phyloP scores from a whole-genome alignment of 139 green algal species.

The Chlamydomonas incerta region DNA sequence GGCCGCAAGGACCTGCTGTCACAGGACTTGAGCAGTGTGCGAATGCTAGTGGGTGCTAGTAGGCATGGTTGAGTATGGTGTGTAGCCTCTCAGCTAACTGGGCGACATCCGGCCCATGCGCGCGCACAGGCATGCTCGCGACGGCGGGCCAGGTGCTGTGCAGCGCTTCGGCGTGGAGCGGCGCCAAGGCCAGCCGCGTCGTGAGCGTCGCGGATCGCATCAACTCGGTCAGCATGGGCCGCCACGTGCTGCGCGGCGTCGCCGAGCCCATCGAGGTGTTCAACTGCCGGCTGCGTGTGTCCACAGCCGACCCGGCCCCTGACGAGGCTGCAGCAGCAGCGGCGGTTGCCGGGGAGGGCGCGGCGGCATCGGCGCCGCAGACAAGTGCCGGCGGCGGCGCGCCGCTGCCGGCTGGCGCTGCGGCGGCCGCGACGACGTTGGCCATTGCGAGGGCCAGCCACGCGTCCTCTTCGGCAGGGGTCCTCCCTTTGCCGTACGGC shows the following conservation, averaged over 20 bases:
- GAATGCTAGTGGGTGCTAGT: neutral
- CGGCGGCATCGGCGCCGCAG: too few species aligned
- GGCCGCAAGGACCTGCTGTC: neutral
- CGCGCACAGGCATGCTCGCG: conserved; percentile 15
- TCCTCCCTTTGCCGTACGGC: too few species aligned
- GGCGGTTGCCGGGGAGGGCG: too few species aligned
- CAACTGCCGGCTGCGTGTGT: neutral
- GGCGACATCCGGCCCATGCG: too few species aligned
- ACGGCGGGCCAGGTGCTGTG: conserved; percentile 18
- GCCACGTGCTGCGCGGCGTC: conserved; percentile 24
- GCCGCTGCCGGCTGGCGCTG: too few species aligned
- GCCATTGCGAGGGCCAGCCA: too few species aligned
- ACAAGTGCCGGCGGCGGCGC: too few species aligned
- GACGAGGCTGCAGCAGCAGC: too few species aligned
- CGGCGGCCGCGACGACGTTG: too few species aligned
- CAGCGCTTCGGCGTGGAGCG: conserved; percentile 4
- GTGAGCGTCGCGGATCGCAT: neutral
- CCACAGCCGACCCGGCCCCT: neutral
- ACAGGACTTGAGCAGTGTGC: too few species aligned
- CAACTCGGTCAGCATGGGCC: conserved; percentile 27
- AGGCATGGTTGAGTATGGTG: neutral
- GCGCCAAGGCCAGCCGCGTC: neutral
- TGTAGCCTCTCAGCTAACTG: too few species aligned
- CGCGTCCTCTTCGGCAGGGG: too few species aligned
- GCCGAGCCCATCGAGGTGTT: conserved; percentile 31